A percentile compares a stretch with the other conserved stretches of the same genome.
Evolutionary conservation across 2,329 filamentous ascomycete genomes (phyloP).

Genomic region (Helotiales sp.): DNA sequence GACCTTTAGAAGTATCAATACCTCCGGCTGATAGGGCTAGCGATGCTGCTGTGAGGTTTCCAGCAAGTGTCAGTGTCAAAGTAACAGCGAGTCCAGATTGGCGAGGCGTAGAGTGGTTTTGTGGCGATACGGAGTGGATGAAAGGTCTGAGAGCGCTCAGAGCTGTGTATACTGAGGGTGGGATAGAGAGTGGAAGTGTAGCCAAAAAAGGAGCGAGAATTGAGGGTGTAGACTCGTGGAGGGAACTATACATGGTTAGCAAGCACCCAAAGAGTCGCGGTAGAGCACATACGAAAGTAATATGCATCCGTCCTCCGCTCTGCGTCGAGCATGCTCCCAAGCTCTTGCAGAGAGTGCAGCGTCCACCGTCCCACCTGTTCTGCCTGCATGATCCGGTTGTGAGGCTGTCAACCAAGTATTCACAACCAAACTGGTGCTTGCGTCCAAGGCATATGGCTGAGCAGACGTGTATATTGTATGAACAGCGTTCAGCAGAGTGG

Average conservation of each 20-base stretch:
- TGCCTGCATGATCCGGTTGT: slow-evolving; percentile 67
- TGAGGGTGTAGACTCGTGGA: slow-evolving; percentile 86
- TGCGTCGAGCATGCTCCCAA: slow-evolving; percentile 93
- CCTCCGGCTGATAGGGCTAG: slow-evolving; percentile 83
- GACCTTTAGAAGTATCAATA: slow-evolving; percentile 78
- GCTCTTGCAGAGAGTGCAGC: slow-evolving; percentile 73
- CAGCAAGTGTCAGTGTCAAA: slow-evolving; percentile 77
- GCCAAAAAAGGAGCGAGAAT: slow-evolving; percentile 78
- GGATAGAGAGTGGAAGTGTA: slow-evolving; percentile 77
- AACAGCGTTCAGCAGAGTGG: slow-evolving; percentile 85
- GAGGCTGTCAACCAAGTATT: slow-evolving; percentile 92
- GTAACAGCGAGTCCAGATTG: slow-evolving; percentile 80
- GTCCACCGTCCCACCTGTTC: slow-evolving; percentile 77
- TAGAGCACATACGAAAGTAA: slow-evolving; percentile 69
- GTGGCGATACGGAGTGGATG: slow-evolving; percentile 80
- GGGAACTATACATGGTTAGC: slow-evolving; percentile 57
- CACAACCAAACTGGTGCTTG: slow-evolving; percentile 86
- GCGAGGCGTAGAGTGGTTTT: slow-evolving; percentile 80
- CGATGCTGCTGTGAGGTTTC: slow-evolving; percentile 73
- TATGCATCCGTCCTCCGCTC: slow-evolving; percentile 94
- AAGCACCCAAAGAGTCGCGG: neutral
- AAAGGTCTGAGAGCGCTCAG: slow-evolving; percentile 84
- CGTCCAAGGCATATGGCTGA: slow-evolving; percentile 83
- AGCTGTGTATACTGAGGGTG: slow-evolving; percentile 72
- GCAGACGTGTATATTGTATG: slow-evolving; percentile 85